Evolutionary conservation across 768 basidiomycete genomes (phyloP).

Genomic region (Phylloporus scabripes): DNA sequence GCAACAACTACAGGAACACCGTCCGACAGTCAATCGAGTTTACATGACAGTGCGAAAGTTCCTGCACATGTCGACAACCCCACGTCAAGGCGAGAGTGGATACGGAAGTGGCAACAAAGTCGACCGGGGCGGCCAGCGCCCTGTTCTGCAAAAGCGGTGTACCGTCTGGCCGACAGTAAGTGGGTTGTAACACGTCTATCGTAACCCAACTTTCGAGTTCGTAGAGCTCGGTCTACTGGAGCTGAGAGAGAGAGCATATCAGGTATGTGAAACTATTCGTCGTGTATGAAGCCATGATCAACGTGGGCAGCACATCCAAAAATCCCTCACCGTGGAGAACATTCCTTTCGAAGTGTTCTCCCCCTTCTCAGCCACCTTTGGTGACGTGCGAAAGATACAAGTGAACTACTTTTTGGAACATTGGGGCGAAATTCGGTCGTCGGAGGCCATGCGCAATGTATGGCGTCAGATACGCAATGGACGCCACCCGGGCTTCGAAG

Average conservation of each 20-base stretch:
- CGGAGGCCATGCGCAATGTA: slow-evolving; percentile 75
- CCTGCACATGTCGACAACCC: slow-evolving; percentile 21
- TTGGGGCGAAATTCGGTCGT: slow-evolving; percentile 79
- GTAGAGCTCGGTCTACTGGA: slow-evolving; percentile 68
- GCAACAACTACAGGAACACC: slow-evolving; percentile 18
- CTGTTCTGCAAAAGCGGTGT: slow-evolving; percentile 81
- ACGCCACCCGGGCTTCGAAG: slow-evolving; percentile 83
- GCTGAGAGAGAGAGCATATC: slow-evolving; percentile 68
- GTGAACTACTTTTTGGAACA: slow-evolving; percentile 74
- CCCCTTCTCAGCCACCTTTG: slow-evolving; percentile 75
- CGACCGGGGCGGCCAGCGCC: slow-evolving; percentile 62
- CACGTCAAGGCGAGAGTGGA: slow-evolving; percentile 59
- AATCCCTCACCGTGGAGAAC: slow-evolving; percentile 70
- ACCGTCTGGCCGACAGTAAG: slow-evolving; percentile 78
- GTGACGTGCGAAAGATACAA: slow-evolving; percentile 77
- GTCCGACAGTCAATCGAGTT: slow-evolving; percentile 33
- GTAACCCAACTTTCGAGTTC: not conserved
- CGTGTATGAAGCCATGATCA: slow-evolving; percentile 1
- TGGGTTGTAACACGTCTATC: slow-evolving; percentile 2
- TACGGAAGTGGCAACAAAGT: slow-evolving; percentile 57
- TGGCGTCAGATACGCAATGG: slow-evolving; percentile 84
- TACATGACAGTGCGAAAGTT: slow-evolving; percentile 20
- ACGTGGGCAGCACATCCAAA: slow-evolving; percentile 59
- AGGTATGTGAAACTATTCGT: slow-evolving; percentile 19
- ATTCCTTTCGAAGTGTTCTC: slow-evolving; percentile 85